Base-by-base conservation (phyloP, 2,329 filamentous ascomycete genomes). In the Aspergillus sp. region DNA sequence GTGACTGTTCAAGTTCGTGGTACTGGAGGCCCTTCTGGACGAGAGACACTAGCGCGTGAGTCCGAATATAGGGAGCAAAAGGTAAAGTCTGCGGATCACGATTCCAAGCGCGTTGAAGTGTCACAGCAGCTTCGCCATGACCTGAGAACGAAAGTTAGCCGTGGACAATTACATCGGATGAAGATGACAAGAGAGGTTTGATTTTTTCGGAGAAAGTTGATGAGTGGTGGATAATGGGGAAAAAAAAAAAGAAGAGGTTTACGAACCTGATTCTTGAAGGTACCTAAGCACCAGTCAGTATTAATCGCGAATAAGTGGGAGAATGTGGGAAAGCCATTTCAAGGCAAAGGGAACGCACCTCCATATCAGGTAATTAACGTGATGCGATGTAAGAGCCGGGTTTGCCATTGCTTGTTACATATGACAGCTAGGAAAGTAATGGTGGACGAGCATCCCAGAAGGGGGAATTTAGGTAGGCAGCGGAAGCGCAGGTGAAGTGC, bases 331-430 rank as follows among this genome's bases (percentile, higher is more conserved):
- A n/a, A 65, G 58, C 45, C 55, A 51, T 55, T 47, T 17, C 33
- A 50, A 24, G 21, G 24, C 24, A 17, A 31, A 52, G n/a, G 23
- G 31, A 23, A 74, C 79, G 56, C 82, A 87, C 80, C 85, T 85
- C 82, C 85, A 86, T 73, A 89, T 86, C 69, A 88, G 77, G 75
- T 88, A 87, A 76, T 88, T 89, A 70, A 89, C 81, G 72, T 87
- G 84, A 77, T 88, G 79, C 68, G 74, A 77, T 62, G 75, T 77
- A 56, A 77, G 73, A 67, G 75, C 72, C 58, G 72, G 69, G 64
- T 71, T 69, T 68, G 71, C 70, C 75, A 78, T 77, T 70, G 72
- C 75, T 73, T 77, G 77, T 71, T 73, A 76, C 76, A 69, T 72
- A 72, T 71, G 69, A 72, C 65, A 67, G 68, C 69, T 70, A 70